A percentile compares a stretch with the other conserved stretches of the same genome.
Conservation (phyloP, 23 red algal genomes). For the Pyropia yezoensis region DNA sequence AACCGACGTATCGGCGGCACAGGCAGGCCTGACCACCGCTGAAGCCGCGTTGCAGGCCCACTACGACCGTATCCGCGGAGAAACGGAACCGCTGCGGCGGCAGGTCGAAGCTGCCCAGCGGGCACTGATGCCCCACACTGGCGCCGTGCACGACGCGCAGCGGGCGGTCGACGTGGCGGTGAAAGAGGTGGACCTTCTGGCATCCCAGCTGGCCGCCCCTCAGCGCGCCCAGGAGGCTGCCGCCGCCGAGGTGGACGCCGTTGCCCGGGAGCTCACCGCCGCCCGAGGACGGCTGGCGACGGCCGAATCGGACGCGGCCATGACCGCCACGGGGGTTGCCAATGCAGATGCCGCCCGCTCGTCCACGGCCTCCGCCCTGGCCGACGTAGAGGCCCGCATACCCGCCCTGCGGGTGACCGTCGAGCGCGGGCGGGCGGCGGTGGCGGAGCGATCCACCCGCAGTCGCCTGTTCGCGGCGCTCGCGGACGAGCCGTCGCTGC, state of each 20-base stretch:
- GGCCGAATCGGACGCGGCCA: too few species aligned
- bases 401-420: slow-evolving; percentile 11
- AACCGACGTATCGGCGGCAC: slow-evolving; percentile 10
- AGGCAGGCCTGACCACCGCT: slow-evolving; percentile 11
- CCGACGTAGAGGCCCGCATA: not conserved
- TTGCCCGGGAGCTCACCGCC: slow-evolving; percentile 11
- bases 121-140: slow-evolving; percentile 46
- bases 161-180: slow-evolving; percentile 33
- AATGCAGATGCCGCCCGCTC: slow-evolving; percentile 19
- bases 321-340: not conserved
- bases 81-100: slow-evolving; percentile 36
- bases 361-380: slow-evolving; percentile 11
- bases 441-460: too few species aligned
- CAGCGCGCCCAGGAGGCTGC: slow-evolving; percentile 5
- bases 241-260: not conserved
- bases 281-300: not conserved
- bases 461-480: too few species aligned
- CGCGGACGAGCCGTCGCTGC: too few species aligned
- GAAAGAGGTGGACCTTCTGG: slow-evolving; percentile 22
- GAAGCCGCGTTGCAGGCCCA: slow-evolving; percentile 26
- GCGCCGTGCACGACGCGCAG: slow-evolving; percentile 21
- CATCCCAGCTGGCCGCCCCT: slow-evolving; percentile 31
- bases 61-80: slow-evolving; percentile 24
- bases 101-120: slow-evolving; percentile 44
- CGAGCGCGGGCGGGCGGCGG: not conserved